Conservation (phyloP, 1,284 basidiomycete genomes). For the Tetrapyrgos nigripes region DNA sequence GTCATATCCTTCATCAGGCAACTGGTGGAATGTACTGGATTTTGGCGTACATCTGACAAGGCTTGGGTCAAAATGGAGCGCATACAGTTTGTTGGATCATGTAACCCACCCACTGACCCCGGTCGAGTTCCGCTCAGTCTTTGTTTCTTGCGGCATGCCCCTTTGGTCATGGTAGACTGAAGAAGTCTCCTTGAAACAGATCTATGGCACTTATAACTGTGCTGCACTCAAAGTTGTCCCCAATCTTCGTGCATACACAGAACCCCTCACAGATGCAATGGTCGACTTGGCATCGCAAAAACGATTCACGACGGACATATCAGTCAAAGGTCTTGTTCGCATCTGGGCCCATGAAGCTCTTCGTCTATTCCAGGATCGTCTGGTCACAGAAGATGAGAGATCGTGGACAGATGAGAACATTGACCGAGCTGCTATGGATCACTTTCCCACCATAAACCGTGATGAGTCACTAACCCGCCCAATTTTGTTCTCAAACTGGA, state of each 20-base stretch:
- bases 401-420: slow-evolving; percentile 96
- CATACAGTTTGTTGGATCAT: slow-evolving; percentile 99
- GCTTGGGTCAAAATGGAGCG: slow-evolving; percentile 98
- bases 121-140: slow-evolving; percentile 98
- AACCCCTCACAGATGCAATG: slow-evolving; percentile 98
- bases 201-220: slow-evolving; percentile 99
- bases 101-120: slow-evolving; percentile 99
- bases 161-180: slow-evolving; percentile 99
- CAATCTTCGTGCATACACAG: slow-evolving; percentile 90
- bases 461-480: slow-evolving; percentile 87
- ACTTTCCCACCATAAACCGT: slow-evolving; percentile 93
- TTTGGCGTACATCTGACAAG: slow-evolving; percentile 95
- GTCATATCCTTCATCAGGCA: slow-evolving; percentile 99
- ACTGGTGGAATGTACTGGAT: slow-evolving; percentile 94
- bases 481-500: slow-evolving; percentile 99
- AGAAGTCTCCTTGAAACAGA: slow-evolving; percentile 96
- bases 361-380: slow-evolving; percentile 96
- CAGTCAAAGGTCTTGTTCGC: slow-evolving; percentile 93
- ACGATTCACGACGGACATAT: slow-evolving; percentile 92
- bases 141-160: slow-evolving; percentile 97
- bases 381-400: slow-evolving; percentile 92
- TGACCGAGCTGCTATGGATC: slow-evolving; percentile 81
- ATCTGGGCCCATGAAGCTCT: slow-evolving; percentile 99
- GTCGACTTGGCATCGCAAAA: slow-evolving; percentile 92
- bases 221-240: slow-evolving; percentile 96